These are phyloP conservation scores for Colletotrichum caudatum DNA, from an alignment of 2,329 filamentous ascomycete genomes.

Conservation along the genomic window DNA sequence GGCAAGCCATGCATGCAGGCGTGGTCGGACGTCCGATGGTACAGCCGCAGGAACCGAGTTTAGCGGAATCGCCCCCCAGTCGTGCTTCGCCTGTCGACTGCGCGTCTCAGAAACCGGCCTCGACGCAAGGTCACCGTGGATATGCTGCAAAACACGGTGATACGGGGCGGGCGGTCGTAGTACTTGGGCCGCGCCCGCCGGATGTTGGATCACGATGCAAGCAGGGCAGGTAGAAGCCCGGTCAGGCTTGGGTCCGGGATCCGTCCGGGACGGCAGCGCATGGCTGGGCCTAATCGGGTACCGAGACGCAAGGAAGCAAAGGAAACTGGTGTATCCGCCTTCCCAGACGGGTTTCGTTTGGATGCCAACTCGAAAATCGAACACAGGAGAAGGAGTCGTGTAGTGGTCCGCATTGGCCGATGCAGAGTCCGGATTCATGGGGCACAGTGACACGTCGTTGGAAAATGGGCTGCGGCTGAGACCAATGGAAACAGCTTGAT, in stretches of 20 bases:
- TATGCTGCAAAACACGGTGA: neutral
- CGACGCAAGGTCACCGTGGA: constrained; percentile 5
- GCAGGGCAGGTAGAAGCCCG: constrained; percentile 17
- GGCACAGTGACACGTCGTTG: constrained; percentile 8
- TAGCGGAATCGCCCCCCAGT: constrained; percentile 4
- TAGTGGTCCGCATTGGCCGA: constrained; percentile 30
- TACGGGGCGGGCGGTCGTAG: constrained; percentile 10
- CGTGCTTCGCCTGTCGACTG: neutral
- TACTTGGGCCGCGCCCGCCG: neutral
- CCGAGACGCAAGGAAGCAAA: neutral
- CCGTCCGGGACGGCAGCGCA: constrained; percentile 24
- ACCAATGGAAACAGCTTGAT: constrained; percentile 26
- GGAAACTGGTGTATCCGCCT: constrained; percentile 22
- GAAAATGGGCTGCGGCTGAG: constrained; percentile 24
- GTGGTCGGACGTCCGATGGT: constrained; percentile 40
- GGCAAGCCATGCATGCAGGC: constrained; percentile 37
- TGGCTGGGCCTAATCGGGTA: constrained; percentile 17
- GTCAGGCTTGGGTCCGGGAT: constrained; percentile 7
- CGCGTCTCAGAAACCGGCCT: neutral
- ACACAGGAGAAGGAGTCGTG: constrained; percentile 20
- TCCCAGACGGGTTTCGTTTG: constrained; percentile 2
- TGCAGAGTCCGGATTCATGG: constrained; percentile 25
- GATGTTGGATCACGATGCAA: neutral
- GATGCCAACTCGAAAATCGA: constrained; percentile 27
- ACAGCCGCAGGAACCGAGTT: constrained; percentile 25